A percentile compares a stretch with the other conserved stretches of the same genome.
These are phyloP conservation scores for Helicocarpus griseus DNA, from an alignment of 2,329 filamentous ascomycete genomes.

Conservation along the genomic window DNA sequence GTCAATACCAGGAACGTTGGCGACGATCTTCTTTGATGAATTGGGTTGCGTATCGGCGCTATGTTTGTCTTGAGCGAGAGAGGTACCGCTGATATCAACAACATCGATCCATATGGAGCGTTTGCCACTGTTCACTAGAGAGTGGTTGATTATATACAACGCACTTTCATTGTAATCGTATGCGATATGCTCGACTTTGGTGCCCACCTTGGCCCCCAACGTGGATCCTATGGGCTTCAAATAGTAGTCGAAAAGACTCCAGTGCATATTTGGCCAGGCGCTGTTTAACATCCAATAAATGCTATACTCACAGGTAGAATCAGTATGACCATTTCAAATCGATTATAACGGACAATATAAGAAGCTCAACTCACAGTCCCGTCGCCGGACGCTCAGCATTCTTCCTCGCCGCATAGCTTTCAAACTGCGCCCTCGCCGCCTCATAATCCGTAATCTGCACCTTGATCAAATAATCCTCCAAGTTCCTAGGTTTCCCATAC, in stretches of 20 bases:
- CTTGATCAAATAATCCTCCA: conserved; percentile 52
- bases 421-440: conserved; percentile 50
- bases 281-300: conserved; percentile 62
- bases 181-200: conserved; percentile 43
- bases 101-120: conserved; percentile 42
- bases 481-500: conserved; percentile 42
- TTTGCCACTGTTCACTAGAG: conserved; percentile 28
- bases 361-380: conserved; percentile 30
- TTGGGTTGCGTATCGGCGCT: conserved; percentile 36
- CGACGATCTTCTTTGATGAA: conserved; percentile 31
- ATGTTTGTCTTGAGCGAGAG: conserved; percentile 27
- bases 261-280: conserved; percentile 56
- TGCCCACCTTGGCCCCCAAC: conserved; percentile 48
- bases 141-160: conserved; percentile 48
- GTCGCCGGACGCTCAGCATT: conserved; percentile 45
- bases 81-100: conserved; percentile 39
- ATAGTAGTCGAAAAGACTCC: conserved; percentile 57
- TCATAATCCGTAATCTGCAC: conserved; percentile 57
- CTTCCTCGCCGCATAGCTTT: conserved; percentile 46
- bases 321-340: not conserved
- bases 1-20: conserved; percentile 22
- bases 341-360: not conserved
- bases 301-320: conserved; percentile 1
- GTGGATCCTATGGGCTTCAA: conserved; percentile 49
- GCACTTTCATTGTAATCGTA: conserved; percentile 42